These are phyloP conservation scores for Emmonsia crescens DNA, from an alignment of 2,329 filamentous ascomycete genomes.

Conservation along the genomic window DNA sequence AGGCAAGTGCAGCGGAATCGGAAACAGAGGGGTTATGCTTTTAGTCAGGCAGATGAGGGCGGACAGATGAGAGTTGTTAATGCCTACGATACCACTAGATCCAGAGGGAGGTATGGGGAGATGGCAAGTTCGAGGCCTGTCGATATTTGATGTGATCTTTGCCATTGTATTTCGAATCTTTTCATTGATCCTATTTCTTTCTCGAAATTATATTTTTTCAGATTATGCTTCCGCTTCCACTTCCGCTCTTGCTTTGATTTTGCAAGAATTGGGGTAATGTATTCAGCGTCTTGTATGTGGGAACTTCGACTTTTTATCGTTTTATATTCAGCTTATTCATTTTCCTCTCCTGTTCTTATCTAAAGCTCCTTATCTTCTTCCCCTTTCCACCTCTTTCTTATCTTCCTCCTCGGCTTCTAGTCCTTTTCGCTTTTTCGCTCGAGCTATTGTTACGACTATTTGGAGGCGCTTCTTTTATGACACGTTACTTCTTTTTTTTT, in stretches of 20 bases:
- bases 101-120: constrained; percentile 86
- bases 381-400: background rate
- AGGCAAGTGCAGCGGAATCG: constrained; percentile 98
- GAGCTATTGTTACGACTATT: background rate
- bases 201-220: constrained; percentile 8
- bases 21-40: constrained; percentile 96
- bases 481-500: background rate
- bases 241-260: background rate
- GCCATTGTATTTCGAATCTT: constrained; percentile 13
- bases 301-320: constrained; percentile 1
- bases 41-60: constrained; percentile 92
- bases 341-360: background rate
- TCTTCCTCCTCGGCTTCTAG: background rate
- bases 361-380: background rate
- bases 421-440: background rate
- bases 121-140: constrained; percentile 57
- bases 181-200: constrained; percentile 4
- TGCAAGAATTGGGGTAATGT: background rate
- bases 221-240: constrained; percentile 8
- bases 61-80: constrained; percentile 83
- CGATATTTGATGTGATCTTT: constrained; percentile 17
- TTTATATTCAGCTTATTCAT: background rate
- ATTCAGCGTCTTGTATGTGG: background rate
- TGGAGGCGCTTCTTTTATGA: background rate
- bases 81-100: constrained; percentile 92